Base-by-base conservation (phyloP, 176 grass and related monocot species). In the Carex cristatella region DNA sequence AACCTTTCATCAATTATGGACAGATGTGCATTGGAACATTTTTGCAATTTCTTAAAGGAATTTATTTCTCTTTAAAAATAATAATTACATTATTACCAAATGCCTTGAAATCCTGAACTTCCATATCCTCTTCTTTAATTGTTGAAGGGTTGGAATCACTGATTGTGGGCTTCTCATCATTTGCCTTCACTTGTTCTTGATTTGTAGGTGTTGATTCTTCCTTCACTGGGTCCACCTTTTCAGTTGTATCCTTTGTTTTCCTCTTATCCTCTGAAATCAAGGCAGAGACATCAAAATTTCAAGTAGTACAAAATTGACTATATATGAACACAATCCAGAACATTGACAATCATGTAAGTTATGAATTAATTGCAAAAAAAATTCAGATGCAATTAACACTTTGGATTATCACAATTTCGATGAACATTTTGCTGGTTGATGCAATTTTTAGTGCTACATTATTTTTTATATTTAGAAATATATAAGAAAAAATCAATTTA, bases 101-200 rank as follows among this genome's bases (percentile, higher is more conserved):
- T 42, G 42, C 27, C 7, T 69, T 56, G 7, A 81, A 71, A 69
- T 86, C 60, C 51, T 42, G 23, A 23, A 23, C 23, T 23, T 23
- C 23, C 23, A 23, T 23, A 23, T 23, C 60, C 51, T 42, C 44
- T 37, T 83, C 38, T 54, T 83, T 18, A 32, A 4, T 54, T 83
- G 9, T 80, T 53, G 75, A 63, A 38, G 57, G 84, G 19, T 19
- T 56, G 49, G 72, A 38, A 55, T 86, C 71, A 53, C 63, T 81
- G 56, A 48, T 10, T 44, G 53, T 55, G 76, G 59, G 51, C 44
- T 38, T 35, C 85, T 28, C 83, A 77, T 28, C 83, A 77, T 74
- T 46, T 64, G 32, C 30, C 60, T 62, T 23, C 0, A 63, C 27
- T 19, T 38, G 30, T 69, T 86, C 73, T 65, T 86, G 46, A 80